Evolutionary conservation across 1,284 basidiomycete genomes (phyloP).

Genomic region (Apiotrichum laibachii): DNA sequence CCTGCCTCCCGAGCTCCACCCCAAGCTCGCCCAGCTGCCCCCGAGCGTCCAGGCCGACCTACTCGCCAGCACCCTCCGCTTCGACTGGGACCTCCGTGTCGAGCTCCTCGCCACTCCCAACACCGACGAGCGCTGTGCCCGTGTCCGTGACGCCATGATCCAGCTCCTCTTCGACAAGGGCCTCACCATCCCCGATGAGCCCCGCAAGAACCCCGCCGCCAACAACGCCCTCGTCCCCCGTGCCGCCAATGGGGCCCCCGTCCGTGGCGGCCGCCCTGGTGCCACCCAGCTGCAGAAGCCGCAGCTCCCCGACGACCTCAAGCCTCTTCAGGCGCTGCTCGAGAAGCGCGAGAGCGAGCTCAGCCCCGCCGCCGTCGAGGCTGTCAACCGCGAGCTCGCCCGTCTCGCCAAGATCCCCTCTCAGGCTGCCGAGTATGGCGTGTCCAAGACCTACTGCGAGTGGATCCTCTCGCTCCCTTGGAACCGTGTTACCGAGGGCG

Average conservation of each 20-base stretch:
- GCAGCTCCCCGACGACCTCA: conserved; percentile 39
- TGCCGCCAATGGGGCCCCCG: neutral
- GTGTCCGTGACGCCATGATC: conserved; percentile 31
- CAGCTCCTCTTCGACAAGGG: conserved; percentile 27
- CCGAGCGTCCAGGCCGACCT: conserved; percentile 39
- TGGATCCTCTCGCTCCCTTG: conserved; percentile 44
- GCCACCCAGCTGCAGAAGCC: conserved; percentile 8
- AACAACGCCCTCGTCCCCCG: conserved; percentile 10
- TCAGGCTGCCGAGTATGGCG: conserved; percentile 46
- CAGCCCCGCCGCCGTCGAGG: conserved; percentile 26
- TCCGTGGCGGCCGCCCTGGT: neutral
- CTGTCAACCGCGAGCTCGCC: conserved; percentile 34
- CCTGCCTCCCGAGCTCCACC: conserved; percentile 39
- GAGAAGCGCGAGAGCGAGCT: conserved; percentile 28
- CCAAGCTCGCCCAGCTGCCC: conserved; percentile 32
- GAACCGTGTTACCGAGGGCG: conserved; percentile 36
- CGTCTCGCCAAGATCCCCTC: conserved; percentile 40
- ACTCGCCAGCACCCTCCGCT: conserved; percentile 35
- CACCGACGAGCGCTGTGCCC: conserved; percentile 28
- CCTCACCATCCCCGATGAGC: conserved; percentile 18
- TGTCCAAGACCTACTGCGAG: conserved; percentile 46
- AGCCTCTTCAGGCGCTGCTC: conserved; percentile 29
- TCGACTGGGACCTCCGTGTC: conserved; percentile 39
- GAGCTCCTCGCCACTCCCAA: conserved; percentile 39
- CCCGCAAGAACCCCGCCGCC: conserved; percentile 5